A percentile compares a stretch with the other conserved stretches of the same genome.
These are phyloP conservation scores for Xerocomus spinulosus DNA, from an alignment of 768 basidiomycete species.

Conservation along the genomic window DNA sequence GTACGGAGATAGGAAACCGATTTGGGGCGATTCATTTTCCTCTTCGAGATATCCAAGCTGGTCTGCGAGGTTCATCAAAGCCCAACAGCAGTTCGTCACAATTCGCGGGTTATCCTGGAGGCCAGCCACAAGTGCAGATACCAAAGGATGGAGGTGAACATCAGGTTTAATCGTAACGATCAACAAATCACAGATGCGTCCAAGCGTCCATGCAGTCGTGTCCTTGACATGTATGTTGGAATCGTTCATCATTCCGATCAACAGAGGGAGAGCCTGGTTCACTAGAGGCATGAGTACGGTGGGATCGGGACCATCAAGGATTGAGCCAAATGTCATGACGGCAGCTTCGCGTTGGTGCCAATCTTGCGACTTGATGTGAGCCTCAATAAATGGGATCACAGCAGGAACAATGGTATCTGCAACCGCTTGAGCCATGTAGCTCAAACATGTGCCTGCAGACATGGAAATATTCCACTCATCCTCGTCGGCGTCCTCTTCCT, in stretches of 20 bases:
- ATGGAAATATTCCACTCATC: constrained; percentile 99
- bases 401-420: constrained; percentile 86
- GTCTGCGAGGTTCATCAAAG: constrained; percentile 91
- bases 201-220: constrained; percentile 96
- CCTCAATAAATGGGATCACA: constrained; percentile 97
- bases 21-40: constrained; percentile 46
- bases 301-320: constrained; percentile 94
- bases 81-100: constrained; percentile 93
- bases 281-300: constrained; percentile 84
- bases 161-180: constrained; percentile 85
- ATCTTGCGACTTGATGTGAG: constrained; percentile 84
- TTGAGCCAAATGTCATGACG: constrained; percentile 97
- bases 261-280: constrained; percentile 86
- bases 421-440: constrained; percentile 85
- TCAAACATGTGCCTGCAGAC: constrained; percentile 91
- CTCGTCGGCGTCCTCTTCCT: constrained; percentile 96
- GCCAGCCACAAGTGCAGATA: constrained; percentile 79
- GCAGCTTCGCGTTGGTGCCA: constrained; percentile 98
- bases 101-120: constrained; percentile 80
- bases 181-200: constrained; percentile 88
- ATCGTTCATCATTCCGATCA: constrained; percentile 96
- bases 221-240: constrained; percentile 84
- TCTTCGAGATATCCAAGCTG: constrained; percentile 76
- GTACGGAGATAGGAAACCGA: constrained; percentile 77
- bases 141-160: constrained; percentile 76